phyloP scores from a whole-genome alignment of 805 yeast species.

The Metschnikowia matae region DNA sequence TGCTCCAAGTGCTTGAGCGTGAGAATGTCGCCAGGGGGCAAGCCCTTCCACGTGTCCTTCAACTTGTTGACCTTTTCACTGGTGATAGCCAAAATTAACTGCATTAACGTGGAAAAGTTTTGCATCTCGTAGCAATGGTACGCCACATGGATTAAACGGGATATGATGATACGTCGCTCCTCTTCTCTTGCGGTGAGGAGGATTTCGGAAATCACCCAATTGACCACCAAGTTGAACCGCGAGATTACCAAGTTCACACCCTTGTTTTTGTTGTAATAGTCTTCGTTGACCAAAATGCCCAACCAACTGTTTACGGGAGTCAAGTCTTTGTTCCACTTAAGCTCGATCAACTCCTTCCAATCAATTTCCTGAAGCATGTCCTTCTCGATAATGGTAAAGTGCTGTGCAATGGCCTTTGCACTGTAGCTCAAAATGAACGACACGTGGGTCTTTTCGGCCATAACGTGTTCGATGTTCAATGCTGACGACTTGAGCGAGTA shows the following conservation, averaged over 20 bases:
- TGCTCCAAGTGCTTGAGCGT: constrained; percentile 65
- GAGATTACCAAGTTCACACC: constrained; percentile 82
- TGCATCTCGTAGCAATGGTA: constrained; percentile 67
- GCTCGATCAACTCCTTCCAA: constrained; percentile 83
- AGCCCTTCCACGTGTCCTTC: constrained; percentile 66
- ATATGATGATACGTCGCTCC: constrained; percentile 65
- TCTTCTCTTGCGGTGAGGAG: constrained; percentile 58
- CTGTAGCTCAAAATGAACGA: constrained; percentile 77
- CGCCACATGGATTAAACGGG: constrained; percentile 85
- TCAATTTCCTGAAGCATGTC: constrained; percentile 83
- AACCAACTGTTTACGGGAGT: constrained; percentile 82
- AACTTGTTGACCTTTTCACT: constrained; percentile 58
- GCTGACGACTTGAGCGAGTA: constrained; percentile 27
- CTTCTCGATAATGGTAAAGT: constrained; percentile 80
- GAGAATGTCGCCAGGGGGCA: constrained; percentile 69
- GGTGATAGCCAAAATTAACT: constrained; percentile 75
- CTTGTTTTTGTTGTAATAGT: constrained; percentile 42
- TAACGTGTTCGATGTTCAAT: constrained; percentile 36
- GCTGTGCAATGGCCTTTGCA: constrained; percentile 66
- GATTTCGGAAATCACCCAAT: constrained; percentile 90
- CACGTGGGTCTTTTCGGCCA: constrained; percentile 56
- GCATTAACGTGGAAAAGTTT: constrained; percentile 85
- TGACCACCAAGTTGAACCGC: constrained; percentile 82
- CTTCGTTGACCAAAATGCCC: constrained; percentile 58
- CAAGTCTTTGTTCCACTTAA: constrained; percentile 65